Evolutionary conservation across 2,329 filamentous ascomycete species (phyloP), one percentile per base, ranked within the genome.

Genomic region (Scopulariopsis brevicaulis): DNA sequence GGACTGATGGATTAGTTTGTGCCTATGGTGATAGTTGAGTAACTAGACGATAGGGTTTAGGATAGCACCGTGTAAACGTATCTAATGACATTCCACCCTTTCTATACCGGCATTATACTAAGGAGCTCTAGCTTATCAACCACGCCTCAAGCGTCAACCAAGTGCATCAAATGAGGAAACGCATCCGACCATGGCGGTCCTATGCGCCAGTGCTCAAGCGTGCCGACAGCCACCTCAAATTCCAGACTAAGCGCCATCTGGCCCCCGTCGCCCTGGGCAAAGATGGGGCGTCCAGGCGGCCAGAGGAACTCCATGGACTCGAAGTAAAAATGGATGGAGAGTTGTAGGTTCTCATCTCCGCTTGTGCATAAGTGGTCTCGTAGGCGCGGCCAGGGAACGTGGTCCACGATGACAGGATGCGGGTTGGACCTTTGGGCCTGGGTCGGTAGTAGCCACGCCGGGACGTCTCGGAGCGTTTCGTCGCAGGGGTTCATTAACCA

Each of bases 301-400:
- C 58, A 60, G 14, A 28, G 20, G 11, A 63, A 52, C n/a, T 53
- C 20, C 28, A 60, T n/a, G 1, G 61, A 63, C 52, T 58, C 40
- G 34, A 62, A 25, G 54, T 63, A 63, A 14, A 62, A 51, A 18
- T 57, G 28, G 4, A 62, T 37, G 22, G 59, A 60, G 48, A 59
- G 60, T 1, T 57, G 53, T 20, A 35, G 34, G 40, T 60, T 60
- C 20, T 24, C 40, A 43, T 60, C 51, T 25, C 54, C 53, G 50
- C 54, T 59, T n/a, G 55, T 28, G 59, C 61, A 62, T 7, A 62
- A 48, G 22, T 62, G 58, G 56, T 63, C 58, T 4, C 61, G 59
- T 4, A 63, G 54, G 8, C 55, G 50, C 22, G 61, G 61, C 48
- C 60, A 63, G 14, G 61, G 61, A 1, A 63, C 37, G 34, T 59